Base-by-base conservation (phyloP, 176 grass and related monocot species). In the Lolium perenne region DNA sequence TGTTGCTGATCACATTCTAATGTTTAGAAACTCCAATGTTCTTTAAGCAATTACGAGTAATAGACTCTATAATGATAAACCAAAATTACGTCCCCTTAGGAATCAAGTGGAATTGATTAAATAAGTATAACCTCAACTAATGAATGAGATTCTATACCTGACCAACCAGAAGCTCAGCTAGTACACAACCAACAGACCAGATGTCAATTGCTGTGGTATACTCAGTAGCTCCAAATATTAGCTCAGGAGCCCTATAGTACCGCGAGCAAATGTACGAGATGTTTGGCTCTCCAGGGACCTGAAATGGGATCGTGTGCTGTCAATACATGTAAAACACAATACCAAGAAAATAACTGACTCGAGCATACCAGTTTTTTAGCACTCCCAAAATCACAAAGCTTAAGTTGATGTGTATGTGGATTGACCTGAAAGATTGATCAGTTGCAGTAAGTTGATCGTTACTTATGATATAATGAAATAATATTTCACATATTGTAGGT, bases 241-340 rank as follows among this genome's bases (percentile, higher is more conserved):
- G 85, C 87, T 97, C 95, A 43, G 95, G 95, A 88, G 95, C 95
- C 82, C 95, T 95, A 93, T 97, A 97, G 82, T 97, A 97, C 73
- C 95, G 87, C 0, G 95, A 97, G 87, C 95, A 97, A 82, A 97
- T 97, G 80, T 97, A 97, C 60, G 95, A 97, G 93, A 97, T 97
- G 74, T 97, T 97, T 82, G 95, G 91, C 79, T 97, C 95, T 76
- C 93, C 95, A 21, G 95, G 93, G 56, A 90, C 95, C 95, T 97
- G 86, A 89, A 93, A 88, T 73, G 29, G 22, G 48, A n/a, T 57
- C 35, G 40, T 79, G 47, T 53, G 83, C 63, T 60, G 76, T 88
- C 63, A 89, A 84, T 82, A 57, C 84, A 91, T 82, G 64, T 10
- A 62, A 21, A 79, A 51, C 57, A 83, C 55, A 74, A 55, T 51